Evolutionary conservation across 768 basidiomycete genomes (phyloP).

Genomic region (Collybiopsis confluens): DNA sequence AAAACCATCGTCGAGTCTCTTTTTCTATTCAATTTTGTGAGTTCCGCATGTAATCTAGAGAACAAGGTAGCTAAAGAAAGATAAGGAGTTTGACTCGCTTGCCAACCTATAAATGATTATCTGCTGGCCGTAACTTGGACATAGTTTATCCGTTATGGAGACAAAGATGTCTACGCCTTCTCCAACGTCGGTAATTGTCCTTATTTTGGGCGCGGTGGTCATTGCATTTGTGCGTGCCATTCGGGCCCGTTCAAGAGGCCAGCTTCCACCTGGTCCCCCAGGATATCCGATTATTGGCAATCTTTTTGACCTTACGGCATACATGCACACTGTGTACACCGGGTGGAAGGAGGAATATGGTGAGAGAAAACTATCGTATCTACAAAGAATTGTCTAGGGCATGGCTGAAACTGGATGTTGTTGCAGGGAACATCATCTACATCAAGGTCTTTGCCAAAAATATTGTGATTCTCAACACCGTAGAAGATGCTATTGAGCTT

Average conservation of each 20-base stretch:
- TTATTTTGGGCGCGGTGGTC: background rate
- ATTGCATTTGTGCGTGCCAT: background rate
- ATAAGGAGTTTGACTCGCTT: too few species aligned
- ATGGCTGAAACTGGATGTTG: background rate
- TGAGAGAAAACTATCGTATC: background rate
- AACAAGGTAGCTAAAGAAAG: too few species aligned
- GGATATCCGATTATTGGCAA: constrained; percentile 1
- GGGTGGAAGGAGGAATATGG: constrained; percentile 1
- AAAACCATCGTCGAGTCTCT: too few species aligned
- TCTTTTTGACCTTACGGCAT: background rate
- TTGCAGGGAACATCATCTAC: background rate
- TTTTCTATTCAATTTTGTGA: too few species aligned
- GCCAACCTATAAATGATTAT: too few species aligned
- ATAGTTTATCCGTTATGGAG: too few species aligned
- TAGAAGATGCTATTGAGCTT: background rate
- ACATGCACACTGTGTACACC: background rate
- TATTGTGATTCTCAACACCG: background rate
- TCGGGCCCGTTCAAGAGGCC: background rate
- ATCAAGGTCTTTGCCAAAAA: background rate
- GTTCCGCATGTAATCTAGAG: too few species aligned
- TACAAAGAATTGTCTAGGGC: background rate
- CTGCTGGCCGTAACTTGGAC: too few species aligned
- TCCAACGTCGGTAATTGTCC: background rate
- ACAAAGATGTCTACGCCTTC: too few species aligned
- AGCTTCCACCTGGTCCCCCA: constrained; percentile 3